Base-by-base conservation (phyloP, 306 rosid species). In the Trifolium repens region DNA sequence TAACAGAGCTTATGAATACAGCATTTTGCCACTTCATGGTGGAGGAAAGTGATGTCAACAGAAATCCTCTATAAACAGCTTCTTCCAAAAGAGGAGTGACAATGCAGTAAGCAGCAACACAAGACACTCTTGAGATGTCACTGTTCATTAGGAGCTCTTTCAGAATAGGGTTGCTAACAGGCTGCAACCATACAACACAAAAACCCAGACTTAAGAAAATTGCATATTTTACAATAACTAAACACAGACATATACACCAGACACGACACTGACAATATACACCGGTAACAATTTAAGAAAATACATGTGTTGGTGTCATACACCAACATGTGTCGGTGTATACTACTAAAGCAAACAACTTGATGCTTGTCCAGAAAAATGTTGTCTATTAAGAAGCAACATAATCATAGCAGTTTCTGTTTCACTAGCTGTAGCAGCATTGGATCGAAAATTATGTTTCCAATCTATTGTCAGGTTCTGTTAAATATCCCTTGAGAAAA, bases 31-130 rank as follows among this genome's bases (percentile, higher is more conserved):
- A 93, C 76, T 87, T 68, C 94, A 81, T 84, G 57, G 85, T 62
- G 34, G 96, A 83, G 32, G 85, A 83, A 57, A 93, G 80, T 52
- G 93, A 89, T 26, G 88, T 81, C 67, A 93, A 72, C 57, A 93
- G 82, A 84, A 89, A 93, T n/a, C 96, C 91, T 77, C 97, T 87
- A 52, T 88, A 93, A 53, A 93, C 83, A 71, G 82, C 74, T 80
- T 89, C 98, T 81, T 91, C 97, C 80, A 91, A 78, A 47, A 93
- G 37, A 19, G 98, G 98, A 69, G 91, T 82, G 43, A 84, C 65
- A 74, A 87, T 52, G 68, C 98, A 93, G 61, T 88, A 89, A 58
- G 81, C 87, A 55, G 84, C 67, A 42, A 83, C 80, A 74, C 89
- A 88, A 46, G 85, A 82, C 24, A 87, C 82, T 80, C 78, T 88